A percentile compares a stretch with the other conserved stretches of the same genome.
phyloP scores from a whole-genome alignment of 2,329 filamentous ascomycete species.

The Alternaria gaisen region DNA sequence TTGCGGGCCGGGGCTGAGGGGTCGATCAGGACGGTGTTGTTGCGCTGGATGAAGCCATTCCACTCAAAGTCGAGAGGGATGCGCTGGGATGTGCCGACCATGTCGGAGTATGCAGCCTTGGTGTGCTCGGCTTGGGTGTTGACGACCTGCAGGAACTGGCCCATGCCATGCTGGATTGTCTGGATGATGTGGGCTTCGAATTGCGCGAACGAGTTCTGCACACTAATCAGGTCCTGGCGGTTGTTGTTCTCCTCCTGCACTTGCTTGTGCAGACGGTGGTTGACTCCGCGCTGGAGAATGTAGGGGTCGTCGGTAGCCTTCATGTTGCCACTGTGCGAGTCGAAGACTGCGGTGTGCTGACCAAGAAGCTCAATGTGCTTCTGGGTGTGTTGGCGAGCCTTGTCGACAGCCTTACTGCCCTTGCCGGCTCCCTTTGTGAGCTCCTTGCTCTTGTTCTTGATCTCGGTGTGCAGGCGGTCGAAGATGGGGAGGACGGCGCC shows the following conservation, averaged over 20 bases:
- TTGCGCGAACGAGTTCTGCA: slow-evolving; percentile 87
- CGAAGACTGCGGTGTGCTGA: slow-evolving; percentile 81
- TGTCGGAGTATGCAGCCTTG: slow-evolving; percentile 82
- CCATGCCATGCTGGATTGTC: slow-evolving; percentile 82
- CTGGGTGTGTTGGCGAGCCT: slow-evolving; percentile 84
- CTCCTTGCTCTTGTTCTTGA: slow-evolving; percentile 96
- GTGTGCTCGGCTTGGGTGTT: slow-evolving; percentile 83
- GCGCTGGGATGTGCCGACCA: slow-evolving; percentile 77
- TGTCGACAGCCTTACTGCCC: slow-evolving; percentile 89
- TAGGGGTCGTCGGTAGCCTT: slow-evolving; percentile 85
- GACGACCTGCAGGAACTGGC: slow-evolving; percentile 82
- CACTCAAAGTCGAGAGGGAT: slow-evolving; percentile 90
- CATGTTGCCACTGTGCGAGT: slow-evolving; percentile 76
- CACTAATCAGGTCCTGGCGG: slow-evolving; percentile 85
- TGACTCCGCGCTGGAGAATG: slow-evolving; percentile 79
- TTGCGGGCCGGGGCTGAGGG: slow-evolving; percentile 76
- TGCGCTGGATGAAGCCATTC: slow-evolving; percentile 81
- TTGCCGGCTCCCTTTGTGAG: slow-evolving; percentile 82
- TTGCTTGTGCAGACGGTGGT: slow-evolving; percentile 88
- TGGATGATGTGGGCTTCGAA: slow-evolving; percentile 89
- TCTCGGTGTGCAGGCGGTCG: slow-evolving; percentile 90
- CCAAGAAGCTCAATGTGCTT: slow-evolving; percentile 96
- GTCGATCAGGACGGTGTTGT: slow-evolving; percentile 76
- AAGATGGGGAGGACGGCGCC: slow-evolving; percentile 86
- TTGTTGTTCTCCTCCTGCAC: slow-evolving; percentile 96